Percentiles rank a stretch among this genome's conserved stretches.
Conservation (phyloP, 257 asterid species). For the Dorcoceras hygrometricum region DNA sequence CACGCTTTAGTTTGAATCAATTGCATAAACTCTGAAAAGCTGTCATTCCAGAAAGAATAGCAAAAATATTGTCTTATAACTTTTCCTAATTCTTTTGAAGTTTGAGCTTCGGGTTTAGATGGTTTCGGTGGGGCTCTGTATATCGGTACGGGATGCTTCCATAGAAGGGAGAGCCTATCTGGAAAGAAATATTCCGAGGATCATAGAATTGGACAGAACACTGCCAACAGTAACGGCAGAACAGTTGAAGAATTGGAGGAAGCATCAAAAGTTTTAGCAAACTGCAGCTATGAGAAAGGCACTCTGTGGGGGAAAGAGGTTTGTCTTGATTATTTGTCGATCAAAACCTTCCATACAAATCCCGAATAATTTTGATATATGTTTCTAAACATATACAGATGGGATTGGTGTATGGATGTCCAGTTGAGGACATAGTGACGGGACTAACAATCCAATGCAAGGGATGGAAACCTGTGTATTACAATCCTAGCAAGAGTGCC, state of each 20-base stretch:
- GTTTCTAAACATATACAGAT: slow-evolving; percentile 40
- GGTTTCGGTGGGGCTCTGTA: slow-evolving; percentile 53
- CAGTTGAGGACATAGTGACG: slow-evolving; percentile 79
- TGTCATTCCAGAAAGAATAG: not conserved
- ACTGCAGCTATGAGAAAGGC: slow-evolving; percentile 63
- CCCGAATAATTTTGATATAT: not conserved
- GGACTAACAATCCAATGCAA: slow-evolving; percentile 79
- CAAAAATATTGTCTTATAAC: not conserved
- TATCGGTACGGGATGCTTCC: slow-evolving; percentile 75
- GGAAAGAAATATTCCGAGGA: slow-evolving; percentile 37
- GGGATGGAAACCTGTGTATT: slow-evolving; percentile 78
- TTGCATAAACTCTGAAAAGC: not conserved
- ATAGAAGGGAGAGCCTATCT: slow-evolving; percentile 53
- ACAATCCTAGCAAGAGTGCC: slow-evolving; percentile 55
- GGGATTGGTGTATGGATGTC: slow-evolving; percentile 78
- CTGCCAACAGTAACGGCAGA: slow-evolving; percentile 18
- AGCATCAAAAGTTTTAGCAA: slow-evolving; percentile 47
- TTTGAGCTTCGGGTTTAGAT: slow-evolving; percentile 61
- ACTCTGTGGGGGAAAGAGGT: slow-evolving; percentile 85
- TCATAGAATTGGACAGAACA: slow-evolving; percentile 25
- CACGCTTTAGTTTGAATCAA: not conserved
- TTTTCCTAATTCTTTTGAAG: slow-evolving; percentile 29
- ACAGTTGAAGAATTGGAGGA: slow-evolving; percentile 52
- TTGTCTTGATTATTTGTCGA: not conserved
- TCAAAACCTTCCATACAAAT: not conserved